Conservation (phyloP, 306 rosid species). For the Pueraria montana region DNA sequence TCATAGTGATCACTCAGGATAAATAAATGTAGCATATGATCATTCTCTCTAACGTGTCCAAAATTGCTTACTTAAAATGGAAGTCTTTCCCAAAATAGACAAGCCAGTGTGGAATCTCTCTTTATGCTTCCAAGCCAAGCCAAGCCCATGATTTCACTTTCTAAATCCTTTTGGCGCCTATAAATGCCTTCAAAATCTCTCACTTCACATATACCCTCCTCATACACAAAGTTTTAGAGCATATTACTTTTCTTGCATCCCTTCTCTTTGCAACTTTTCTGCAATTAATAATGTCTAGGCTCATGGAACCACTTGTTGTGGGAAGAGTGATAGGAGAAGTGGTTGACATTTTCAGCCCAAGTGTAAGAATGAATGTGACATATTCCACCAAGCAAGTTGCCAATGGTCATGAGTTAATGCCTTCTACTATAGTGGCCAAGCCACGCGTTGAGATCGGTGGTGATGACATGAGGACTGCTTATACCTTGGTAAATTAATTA, state of each 20-base stretch:
- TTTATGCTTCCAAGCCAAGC: constrained; percentile 49
- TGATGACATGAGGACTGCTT: constrained; percentile 78
- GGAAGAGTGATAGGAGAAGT: constrained; percentile 96
- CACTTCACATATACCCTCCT: constrained; percentile 41
- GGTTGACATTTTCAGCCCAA: constrained; percentile 80
- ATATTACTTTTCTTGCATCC: background rate
- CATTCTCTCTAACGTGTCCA: constrained; percentile 35
- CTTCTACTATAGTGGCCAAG: constrained; percentile 61
- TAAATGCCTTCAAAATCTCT: constrained; percentile 49
- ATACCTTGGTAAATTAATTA: constrained; percentile 69
- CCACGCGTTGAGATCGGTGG: constrained; percentile 92
- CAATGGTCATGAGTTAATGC: constrained; percentile 86
- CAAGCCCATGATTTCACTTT: constrained; percentile 18
- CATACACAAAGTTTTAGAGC: constrained; percentile 24
- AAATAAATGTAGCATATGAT: constrained; percentile 41
- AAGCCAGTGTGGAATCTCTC: constrained; percentile 51
- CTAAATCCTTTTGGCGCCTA: constrained; percentile 47
- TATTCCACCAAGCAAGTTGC: constrained; percentile 73
- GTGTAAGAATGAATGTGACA: constrained; percentile 73
- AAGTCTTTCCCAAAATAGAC: constrained; percentile 52
- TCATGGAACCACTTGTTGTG: constrained; percentile 65
- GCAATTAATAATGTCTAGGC: constrained; percentile 59
- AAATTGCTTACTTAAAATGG: constrained; percentile 35
- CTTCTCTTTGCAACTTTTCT: constrained; percentile 20
- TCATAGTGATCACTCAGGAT: constrained; percentile 42